Evolutionary conservation across 2,329 filamentous ascomycete genomes (phyloP).

Genomic region (Didymella arachidicola): DNA sequence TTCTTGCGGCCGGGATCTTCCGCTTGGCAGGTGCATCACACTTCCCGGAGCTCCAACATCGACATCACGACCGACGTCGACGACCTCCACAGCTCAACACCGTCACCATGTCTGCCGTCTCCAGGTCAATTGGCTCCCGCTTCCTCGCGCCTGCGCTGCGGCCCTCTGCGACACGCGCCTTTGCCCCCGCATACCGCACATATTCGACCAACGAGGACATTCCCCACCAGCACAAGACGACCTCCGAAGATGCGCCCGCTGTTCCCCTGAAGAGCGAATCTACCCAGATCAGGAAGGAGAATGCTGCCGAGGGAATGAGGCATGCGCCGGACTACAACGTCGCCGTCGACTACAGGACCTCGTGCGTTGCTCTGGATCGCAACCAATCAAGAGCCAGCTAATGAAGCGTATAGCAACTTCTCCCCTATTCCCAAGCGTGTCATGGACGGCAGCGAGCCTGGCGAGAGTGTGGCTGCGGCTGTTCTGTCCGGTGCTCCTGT

Average conservation of each 20-base stretch:
- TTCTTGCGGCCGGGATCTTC: conserved; percentile 35
- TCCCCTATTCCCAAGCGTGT: conserved; percentile 89
- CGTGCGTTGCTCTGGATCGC: conserved; percentile 64
- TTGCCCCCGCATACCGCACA: conserved; percentile 41
- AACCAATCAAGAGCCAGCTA: conserved; percentile 25
- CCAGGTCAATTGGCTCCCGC: conserved; percentile 52
- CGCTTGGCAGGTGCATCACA: conserved; percentile 25
- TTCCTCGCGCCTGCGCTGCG: conserved; percentile 49
- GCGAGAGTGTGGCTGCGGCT: conserved; percentile 77
- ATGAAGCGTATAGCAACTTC: conserved; percentile 69
- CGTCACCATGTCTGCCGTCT: conserved; percentile 51
- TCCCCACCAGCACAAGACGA: conserved; percentile 42
- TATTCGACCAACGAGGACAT: conserved; percentile 41
- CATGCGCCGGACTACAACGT: conserved; percentile 85
- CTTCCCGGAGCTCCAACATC: conserved; percentile 30
- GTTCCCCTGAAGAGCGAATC: conserved; percentile 50
- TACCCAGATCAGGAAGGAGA: conserved; percentile 61
- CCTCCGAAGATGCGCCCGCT: conserved; percentile 49
- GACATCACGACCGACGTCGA: conserved; percentile 30
- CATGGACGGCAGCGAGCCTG: conserved; percentile 88
- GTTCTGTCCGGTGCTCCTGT: conserved; percentile 90
- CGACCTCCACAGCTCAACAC: conserved; percentile 30
- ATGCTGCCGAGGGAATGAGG: conserved; percentile 59
- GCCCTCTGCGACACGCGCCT: conserved; percentile 34
- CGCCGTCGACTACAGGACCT: conserved; percentile 85